Evolutionary conservation across 1,284 basidiomycete genomes (phyloP).

Genomic region (Trichosporon coremiiforme): DNA sequence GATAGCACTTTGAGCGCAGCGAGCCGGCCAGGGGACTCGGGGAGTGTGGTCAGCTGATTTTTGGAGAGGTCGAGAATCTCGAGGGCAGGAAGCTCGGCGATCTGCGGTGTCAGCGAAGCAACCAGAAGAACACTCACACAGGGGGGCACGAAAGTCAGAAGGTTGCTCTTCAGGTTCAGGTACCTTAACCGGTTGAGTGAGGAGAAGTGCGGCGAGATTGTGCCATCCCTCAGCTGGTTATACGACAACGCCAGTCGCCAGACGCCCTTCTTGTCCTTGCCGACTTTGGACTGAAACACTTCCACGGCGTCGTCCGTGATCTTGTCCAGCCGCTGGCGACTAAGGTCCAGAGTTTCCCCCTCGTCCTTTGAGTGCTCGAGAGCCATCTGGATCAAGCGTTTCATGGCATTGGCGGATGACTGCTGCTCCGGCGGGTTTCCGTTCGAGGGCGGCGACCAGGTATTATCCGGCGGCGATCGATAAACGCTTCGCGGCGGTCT

Average conservation of each 20-base stretch:
- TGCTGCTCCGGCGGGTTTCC: not conserved
- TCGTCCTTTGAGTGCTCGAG: slow-evolving; percentile 69
- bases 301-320: slow-evolving; percentile 72
- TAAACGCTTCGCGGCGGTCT: not conserved
- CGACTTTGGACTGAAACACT: slow-evolving; percentile 65
- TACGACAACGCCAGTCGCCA: slow-evolving; percentile 82
- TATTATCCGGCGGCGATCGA: slow-evolving; percentile 5
- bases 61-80: slow-evolving; percentile 94
- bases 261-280: slow-evolving; percentile 62
- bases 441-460: slow-evolving; percentile 6
- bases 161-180: slow-evolving; percentile 89
- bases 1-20: slow-evolving; percentile 84
- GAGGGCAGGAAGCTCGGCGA: slow-evolving; percentile 79
- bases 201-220: slow-evolving; percentile 77
- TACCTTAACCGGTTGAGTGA: slow-evolving; percentile 79
- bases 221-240: slow-evolving; percentile 70
- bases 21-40: slow-evolving; percentile 76
- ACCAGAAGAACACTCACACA: slow-evolving; percentile 65
- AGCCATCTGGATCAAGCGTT: slow-evolving; percentile 64
- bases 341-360: slow-evolving; percentile 80
- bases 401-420: slow-evolving; percentile 4
- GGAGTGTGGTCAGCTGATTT: slow-evolving; percentile 83
- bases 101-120: slow-evolving; percentile 59
- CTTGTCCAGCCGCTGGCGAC: slow-evolving; percentile 70
- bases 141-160: slow-evolving; percentile 78